A percentile compares a stretch with the other conserved stretches of the same genome.
Conservation (phyloP, 2,329 filamentous ascomycete genomes). For the Colletotrichum eremochloae region DNA sequence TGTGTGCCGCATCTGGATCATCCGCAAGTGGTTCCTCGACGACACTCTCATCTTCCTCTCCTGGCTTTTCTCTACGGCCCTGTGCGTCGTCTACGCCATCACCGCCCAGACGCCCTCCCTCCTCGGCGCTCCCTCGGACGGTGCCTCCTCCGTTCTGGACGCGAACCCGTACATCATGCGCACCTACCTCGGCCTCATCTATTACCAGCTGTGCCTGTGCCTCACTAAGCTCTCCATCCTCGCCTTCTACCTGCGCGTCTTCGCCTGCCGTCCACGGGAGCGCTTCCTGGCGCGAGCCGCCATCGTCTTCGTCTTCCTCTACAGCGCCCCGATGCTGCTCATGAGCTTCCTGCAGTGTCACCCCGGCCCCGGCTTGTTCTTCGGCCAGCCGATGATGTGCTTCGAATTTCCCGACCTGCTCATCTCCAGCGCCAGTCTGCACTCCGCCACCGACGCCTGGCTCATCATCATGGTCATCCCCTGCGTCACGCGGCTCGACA, state of each 20-base stretch:
- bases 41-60: conserved; percentile 51
- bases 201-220: conserved; percentile 55
- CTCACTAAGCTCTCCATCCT: conserved; percentile 57
- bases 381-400: conserved; percentile 53
- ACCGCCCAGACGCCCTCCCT: conserved; percentile 46
- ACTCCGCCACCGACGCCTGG: conserved; percentile 61
- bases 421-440: conserved; percentile 59
- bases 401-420: conserved; percentile 57
- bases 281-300: conserved; percentile 52
- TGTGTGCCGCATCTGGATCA: conserved; percentile 48
- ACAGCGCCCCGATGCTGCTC: conserved; percentile 53
- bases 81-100: conserved; percentile 51
- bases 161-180: conserved; percentile 48
- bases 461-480: conserved; percentile 60
- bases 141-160: conserved; percentile 29
- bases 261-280: conserved; percentile 50
- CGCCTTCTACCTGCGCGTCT: conserved; percentile 55
- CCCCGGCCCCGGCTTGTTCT: conserved; percentile 54
- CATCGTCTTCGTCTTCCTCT: conserved; percentile 51
- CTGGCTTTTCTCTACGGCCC: conserved; percentile 50
- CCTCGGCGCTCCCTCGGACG: conserved; percentile 32
- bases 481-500: conserved; percentile 53
- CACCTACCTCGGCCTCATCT: conserved; percentile 52
- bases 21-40: conserved; percentile 52
- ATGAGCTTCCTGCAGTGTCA: conserved; percentile 59